These are phyloP conservation scores for Lentinula boryana DNA, from an alignment of 768 basidiomycete species.

Conservation along the genomic window DNA sequence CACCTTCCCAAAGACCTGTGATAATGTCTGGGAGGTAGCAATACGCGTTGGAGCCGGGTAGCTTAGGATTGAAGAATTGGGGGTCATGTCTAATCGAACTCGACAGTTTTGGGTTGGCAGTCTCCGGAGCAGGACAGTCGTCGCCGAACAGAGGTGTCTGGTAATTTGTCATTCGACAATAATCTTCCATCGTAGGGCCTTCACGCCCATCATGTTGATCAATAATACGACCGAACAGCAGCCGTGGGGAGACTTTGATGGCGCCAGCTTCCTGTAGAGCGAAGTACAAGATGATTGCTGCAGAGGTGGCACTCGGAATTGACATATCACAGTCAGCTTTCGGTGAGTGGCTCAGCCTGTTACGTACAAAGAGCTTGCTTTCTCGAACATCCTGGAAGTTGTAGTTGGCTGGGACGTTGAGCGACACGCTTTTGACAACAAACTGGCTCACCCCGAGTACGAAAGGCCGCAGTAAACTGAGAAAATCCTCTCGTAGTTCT, in stretches of 20 bases:
- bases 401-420: background rate
- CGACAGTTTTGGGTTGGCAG: conserved; percentile 12
- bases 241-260: conserved; percentile 40
- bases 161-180: conserved; percentile 31
- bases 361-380: background rate
- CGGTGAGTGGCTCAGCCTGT: background rate
- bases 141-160: conserved; percentile 49
- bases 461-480: conserved; percentile 32
- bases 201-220: conserved; percentile 36
- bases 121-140: conserved; percentile 12
- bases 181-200: conserved; percentile 53
- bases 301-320: conserved; percentile 30
- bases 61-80: conserved; percentile 27
- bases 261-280: conserved; percentile 42
- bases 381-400: background rate
- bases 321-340: background rate
- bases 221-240: conserved; percentile 41
- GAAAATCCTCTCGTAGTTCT: conserved; percentile 34
- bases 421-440: too few species aligned
- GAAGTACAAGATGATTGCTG: conserved; percentile 48
- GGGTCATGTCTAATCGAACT: conserved; percentile 27
- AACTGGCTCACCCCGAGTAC: background rate
- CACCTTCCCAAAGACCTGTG: conserved; percentile 57
- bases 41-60: conserved; percentile 17
- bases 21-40: conserved; percentile 38